These are phyloP conservation scores for Nicotiana sylvestris DNA, from an alignment of 257 asterid species.

Conservation along the genomic window DNA sequence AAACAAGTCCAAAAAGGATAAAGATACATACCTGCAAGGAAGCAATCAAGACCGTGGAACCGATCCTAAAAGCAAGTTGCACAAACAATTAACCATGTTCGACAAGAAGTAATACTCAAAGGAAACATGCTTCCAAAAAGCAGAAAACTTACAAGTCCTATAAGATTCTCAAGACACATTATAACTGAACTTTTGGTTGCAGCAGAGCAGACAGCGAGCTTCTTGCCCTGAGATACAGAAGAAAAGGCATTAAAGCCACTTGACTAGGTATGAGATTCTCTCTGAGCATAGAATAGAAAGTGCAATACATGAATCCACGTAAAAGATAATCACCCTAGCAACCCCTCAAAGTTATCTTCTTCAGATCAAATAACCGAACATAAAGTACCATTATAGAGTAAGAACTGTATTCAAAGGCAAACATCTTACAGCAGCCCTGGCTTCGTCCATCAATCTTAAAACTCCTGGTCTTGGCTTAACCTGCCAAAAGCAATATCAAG, in stretches of 20 bases:
- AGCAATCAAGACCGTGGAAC: slow-evolving; percentile 91
- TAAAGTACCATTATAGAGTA: slow-evolving; percentile 16
- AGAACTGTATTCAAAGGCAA: neutral
- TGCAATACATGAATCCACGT: neutral
- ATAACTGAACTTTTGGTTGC: slow-evolving; percentile 96
- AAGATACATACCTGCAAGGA: slow-evolving; percentile 79
- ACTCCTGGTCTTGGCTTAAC: slow-evolving; percentile 95
- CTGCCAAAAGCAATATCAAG: slow-evolving; percentile 40
- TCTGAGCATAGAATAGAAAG: neutral
- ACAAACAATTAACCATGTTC: neutral
- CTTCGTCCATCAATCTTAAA: slow-evolving; percentile 95
- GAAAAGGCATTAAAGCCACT: slow-evolving; percentile 1
- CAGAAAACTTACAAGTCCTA: slow-evolving; percentile 58
- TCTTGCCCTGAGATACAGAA: slow-evolving; percentile 56
- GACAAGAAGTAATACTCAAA: neutral
- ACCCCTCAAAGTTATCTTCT: neutral
- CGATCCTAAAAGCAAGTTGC: slow-evolving; percentile 58
- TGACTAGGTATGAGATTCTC: neutral
- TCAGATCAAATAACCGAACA: neutral
- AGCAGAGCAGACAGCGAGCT: slow-evolving; percentile 93
- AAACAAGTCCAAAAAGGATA: neutral
- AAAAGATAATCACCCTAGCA: neutral
- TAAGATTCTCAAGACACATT: slow-evolving; percentile 82
- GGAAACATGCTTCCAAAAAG: neutral
- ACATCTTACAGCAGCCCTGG: slow-evolving; percentile 82